Evolutionary conservation across 1,284 basidiomycete genomes (phyloP), one percentile per base, ranked within the genome.

Genomic region (Marasmius oreades): DNA sequence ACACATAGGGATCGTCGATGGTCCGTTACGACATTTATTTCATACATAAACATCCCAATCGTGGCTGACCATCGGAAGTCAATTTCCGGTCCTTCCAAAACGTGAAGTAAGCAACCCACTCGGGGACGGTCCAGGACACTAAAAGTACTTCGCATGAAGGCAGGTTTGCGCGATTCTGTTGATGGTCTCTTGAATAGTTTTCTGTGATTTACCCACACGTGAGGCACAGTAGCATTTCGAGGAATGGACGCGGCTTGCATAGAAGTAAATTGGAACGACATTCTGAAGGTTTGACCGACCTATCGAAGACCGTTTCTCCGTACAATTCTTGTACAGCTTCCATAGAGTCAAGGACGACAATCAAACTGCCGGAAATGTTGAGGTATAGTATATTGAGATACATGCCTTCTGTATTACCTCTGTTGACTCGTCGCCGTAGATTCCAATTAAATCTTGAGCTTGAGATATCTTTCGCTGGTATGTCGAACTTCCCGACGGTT

Each of bases 301-400:
- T 47, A 37, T 57, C 51, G 6, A 57, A 59, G 59, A 56, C 14
- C 57, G 56, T 34, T 55, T 46, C n/a, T 53, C n/a, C 55, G 10
- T 59, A 55, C 14, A 62, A 45, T 11, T 61, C 59, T 11, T 52
- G n/a, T 2, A 28, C 52, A 10, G 52, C 53, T 18, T 58, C 52
- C 5, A 34, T 10, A 12, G 59, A 57, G 39, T 62, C 59, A 14
- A 62, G 31, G 3, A 61, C 53, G 22, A 62, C 37, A 0, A 61
- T 14, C 5, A 44, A 22, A 4, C 45, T 55, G 8, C 61, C 61
- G 3, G 48, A 18, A 12, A 61, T n/a, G 23, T 62, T 59, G 22
- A 61, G 51, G 31, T 53, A 51, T 2, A 62, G 12, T 16, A 62
- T 48, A 24, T 59, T 59, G 1, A 46, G 55, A 11, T n/a, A n/a